phyloP scores from a whole-genome alignment of 2,329 filamentous ascomycete species.

The Cladosporium sphaerospermum region DNA sequence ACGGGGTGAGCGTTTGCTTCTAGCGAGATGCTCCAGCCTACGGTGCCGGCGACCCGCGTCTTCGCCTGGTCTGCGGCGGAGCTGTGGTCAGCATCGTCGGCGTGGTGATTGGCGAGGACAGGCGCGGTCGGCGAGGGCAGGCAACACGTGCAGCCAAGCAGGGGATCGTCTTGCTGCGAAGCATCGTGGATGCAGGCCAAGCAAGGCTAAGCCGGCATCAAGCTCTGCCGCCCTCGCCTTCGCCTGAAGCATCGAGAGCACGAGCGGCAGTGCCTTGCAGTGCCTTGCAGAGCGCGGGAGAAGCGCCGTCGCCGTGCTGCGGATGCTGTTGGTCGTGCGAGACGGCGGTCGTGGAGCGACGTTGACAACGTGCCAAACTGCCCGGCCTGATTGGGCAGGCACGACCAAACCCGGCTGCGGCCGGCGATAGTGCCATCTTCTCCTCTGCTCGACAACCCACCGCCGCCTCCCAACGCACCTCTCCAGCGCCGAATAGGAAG shows the following conservation, averaged over 20 bases:
- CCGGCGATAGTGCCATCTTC: background rate
- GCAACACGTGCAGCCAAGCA: slow-evolving; percentile 3
- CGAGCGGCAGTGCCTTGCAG: background rate
- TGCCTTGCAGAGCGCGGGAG: no score
- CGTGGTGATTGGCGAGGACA: background rate
- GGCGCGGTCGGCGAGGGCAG: background rate
- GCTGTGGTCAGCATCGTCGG: background rate
- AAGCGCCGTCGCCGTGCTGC: no score
- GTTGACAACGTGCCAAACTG: background rate
- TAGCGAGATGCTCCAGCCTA: background rate
- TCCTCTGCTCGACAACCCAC: background rate
- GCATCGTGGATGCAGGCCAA: slow-evolving; percentile 3
- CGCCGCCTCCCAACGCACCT: background rate
- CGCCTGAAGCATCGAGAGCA: background rate
- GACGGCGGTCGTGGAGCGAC: no score
- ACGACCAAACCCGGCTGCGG: background rate
- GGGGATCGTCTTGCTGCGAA: background rate
- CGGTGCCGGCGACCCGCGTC: slow-evolving; percentile 5
- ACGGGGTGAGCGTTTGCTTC: no score
- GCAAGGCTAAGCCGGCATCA: slow-evolving; percentile 8
- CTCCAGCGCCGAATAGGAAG: background rate
- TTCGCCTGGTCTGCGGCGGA: background rate
- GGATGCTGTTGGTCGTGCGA: no score
- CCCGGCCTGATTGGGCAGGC: background rate
- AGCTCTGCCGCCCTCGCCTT: background rate